Conservation (phyloP, 176 grass and related monocot species). For the Hsuehochloa calcarea region DNA sequence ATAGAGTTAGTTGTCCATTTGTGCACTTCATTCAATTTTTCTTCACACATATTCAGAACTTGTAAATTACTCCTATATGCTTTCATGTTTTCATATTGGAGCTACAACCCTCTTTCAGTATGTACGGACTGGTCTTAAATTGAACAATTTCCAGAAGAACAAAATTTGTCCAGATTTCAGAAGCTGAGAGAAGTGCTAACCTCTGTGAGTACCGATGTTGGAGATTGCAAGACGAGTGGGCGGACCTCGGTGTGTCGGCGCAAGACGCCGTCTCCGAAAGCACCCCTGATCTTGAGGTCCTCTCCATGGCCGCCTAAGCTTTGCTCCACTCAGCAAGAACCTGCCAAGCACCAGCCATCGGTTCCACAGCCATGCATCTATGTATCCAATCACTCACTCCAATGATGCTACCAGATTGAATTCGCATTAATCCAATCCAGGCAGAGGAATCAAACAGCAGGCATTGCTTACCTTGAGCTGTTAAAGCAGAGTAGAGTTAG, state of each 20-base stretch:
- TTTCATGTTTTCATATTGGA: not conserved
- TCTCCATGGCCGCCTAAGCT: slow-evolving; percentile 34
- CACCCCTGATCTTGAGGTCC: slow-evolving; percentile 34
- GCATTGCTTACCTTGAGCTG: slow-evolving; percentile 34
- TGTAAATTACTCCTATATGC: not conserved
- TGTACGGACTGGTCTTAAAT: not conserved
- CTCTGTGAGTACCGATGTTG: slow-evolving; percentile 37
- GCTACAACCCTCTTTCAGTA: not conserved
- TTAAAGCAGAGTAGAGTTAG: slow-evolving; percentile 2
- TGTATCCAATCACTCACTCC: not conserved
- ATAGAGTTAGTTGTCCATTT: not conserved
- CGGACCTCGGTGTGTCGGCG: slow-evolving; percentile 42
- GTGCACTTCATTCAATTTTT: not conserved
- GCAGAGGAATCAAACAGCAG: slow-evolving; percentile 15
- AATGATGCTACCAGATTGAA: not conserved
- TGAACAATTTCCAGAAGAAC: not conserved
- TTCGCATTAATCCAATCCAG: not conserved
- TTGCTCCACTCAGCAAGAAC: slow-evolving; percentile 19
- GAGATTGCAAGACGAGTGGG: slow-evolving; percentile 21
- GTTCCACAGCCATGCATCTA: not conserved
- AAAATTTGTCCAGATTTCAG: not conserved
- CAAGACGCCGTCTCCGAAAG: slow-evolving; percentile 49
- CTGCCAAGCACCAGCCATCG: slow-evolving; percentile 23
- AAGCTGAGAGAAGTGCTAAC: slow-evolving; percentile 18
- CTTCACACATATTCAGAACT: not conserved